Percentiles rank a stretch among this genome's conserved stretches.
Evolutionary conservation across 192 early-diverging fungal genomes (phyloP).

Genomic region (Entophlyctis luteolus): DNA sequence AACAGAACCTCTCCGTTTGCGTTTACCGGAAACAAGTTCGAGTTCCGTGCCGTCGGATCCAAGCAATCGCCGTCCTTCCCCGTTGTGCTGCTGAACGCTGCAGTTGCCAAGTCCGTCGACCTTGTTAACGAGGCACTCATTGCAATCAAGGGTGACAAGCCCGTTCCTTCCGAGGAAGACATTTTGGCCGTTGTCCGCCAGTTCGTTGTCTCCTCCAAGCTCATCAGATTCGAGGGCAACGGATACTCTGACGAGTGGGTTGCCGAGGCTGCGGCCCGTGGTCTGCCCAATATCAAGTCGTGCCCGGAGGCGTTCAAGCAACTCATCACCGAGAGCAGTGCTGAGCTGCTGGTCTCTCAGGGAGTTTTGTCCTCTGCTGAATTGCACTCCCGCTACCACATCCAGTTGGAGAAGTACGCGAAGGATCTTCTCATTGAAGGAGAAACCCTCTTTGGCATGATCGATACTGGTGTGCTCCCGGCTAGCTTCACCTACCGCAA

Average conservation of each 20-base stretch:
- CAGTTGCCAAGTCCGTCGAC: conserved; percentile 77
- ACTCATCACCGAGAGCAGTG: conserved; percentile 66
- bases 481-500: conserved; percentile 84
- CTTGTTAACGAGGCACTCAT: conserved; percentile 69
- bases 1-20: conserved; percentile 99
- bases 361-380: conserved; percentile 85
- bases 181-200: conserved; percentile 81
- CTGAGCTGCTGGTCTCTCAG: conserved; percentile 70
- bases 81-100: conserved; percentile 85
- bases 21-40: conserved; percentile 99
- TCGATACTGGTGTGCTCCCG: conserved; percentile 82
- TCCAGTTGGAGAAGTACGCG: conserved; percentile 93
- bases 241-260: conserved; percentile 95
- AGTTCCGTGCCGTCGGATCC: conserved; percentile 95
- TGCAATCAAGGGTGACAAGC: conserved; percentile 77
- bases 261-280: conserved; percentile 86
- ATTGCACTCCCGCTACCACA: conserved; percentile 88
- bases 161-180: conserved; percentile 76
- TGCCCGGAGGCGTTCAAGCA: conserved; percentile 85
- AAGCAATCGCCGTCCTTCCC: conserved; percentile 98
- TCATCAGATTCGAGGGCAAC: conserved; percentile 95
- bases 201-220: conserved; percentile 75
- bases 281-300: conserved; percentile 90
- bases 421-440: conserved; percentile 95
- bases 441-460: conserved; percentile 76